Evolutionary conservation across 2,329 filamentous ascomycete species (phyloP), one percentile per base, ranked within the genome.

Genomic region (Monosporascus sp.): DNA sequence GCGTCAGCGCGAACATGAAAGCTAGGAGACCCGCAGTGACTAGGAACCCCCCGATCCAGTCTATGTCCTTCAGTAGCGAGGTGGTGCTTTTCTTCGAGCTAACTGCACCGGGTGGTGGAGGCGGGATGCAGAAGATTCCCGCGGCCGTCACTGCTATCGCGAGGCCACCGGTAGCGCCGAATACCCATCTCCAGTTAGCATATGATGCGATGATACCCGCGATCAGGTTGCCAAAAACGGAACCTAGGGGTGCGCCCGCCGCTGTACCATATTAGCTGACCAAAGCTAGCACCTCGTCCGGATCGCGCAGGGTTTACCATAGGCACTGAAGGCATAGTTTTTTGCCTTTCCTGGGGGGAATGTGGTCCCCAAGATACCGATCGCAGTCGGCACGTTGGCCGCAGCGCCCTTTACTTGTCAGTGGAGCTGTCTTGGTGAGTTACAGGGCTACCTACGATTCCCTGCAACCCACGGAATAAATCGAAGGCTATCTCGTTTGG

Each of bases 361-460:
- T 0, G 83, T 87, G 1, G 81, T 80, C 0, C 85, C 85, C 3
- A 90, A 67, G 40, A 89, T 88, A 0, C 86, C 86, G 62, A 90
- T 82, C 0, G 86, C 86, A 0, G 85, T 88, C 0, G 86, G 86
- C 0, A 88, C 83, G 62, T 87, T 88, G 17, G 85, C 84, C 2
- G 86, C 86, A 26, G 83, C 83, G 2, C 85, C 85, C 70, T 81
- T 6, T 31, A 37, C 1, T 48, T 45, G 16, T 38, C n/a, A 38
- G 4, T 20, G 17, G 3, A 26, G 20, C 19, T 19, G 38, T 20
- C n/a, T 46, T 26, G 24, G 38, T 5, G 11, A 7, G 24, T 14
- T 26, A 45, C n/a, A 17, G 53, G 6, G n/a, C 9, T 8, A 50
- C 69, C 59, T 56, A 78, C 75, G 50, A 90, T 66, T 1, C 86